phyloP scores from a whole-genome alignment of 768 basidiomycete species.

The Rubroboletus satanas region DNA sequence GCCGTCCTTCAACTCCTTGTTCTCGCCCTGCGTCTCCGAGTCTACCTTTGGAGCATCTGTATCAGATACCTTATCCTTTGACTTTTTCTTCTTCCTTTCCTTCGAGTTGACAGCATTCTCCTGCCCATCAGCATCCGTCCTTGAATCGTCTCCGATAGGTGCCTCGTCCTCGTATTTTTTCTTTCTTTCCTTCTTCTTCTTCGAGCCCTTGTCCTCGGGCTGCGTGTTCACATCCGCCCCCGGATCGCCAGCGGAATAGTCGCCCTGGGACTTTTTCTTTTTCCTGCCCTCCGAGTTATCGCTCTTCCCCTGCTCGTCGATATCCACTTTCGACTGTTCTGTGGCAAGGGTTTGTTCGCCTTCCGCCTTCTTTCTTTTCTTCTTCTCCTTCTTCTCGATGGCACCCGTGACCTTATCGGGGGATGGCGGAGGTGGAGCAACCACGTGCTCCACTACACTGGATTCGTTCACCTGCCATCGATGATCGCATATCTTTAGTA shows the following conservation, averaged over 20 bases:
- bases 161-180: background rate
- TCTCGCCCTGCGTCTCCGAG: background rate
- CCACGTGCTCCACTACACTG: background rate
- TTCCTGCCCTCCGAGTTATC: conserved; percentile 14
- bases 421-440: background rate
- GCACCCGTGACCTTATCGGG: background rate
- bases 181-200: background rate
- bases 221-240: background rate
- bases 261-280: conserved; percentile 18
- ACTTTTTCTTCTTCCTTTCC: conserved; percentile 16
- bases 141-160: background rate
- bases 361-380: conserved; percentile 11
- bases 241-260: background rate
- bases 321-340: background rate
- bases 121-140: background rate
- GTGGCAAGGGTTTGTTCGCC: background rate
- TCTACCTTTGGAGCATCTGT: background rate
- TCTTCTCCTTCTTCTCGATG: conserved; percentile 13
- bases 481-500: conserved; percentile 2
- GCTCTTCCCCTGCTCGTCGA: background rate
- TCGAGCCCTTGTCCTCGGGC: conserved; percentile 1
- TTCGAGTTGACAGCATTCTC: background rate
- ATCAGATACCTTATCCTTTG: conserved; percentile 5
- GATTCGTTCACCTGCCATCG: conserved; percentile 5
- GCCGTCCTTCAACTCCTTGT: conserved; percentile 1